Base-by-base conservation (phyloP, 345 rosid species). In the Lagerstroemia speciosa region DNA sequence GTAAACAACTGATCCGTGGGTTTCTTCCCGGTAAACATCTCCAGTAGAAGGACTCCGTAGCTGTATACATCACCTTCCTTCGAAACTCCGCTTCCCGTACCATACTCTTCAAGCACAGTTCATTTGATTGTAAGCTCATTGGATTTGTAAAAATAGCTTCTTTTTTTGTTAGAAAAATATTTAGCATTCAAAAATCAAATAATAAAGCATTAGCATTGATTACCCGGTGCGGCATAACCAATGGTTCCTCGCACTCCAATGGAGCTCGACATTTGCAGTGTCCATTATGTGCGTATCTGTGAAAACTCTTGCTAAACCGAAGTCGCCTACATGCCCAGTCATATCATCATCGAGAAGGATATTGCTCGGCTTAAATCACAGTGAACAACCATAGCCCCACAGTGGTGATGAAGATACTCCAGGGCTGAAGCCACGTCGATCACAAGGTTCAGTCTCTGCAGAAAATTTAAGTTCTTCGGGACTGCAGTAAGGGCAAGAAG, bases 301-400 rank as follows among this genome's bases (percentile, higher is more conserved):
- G 64, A 62, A 52, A 61, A 62, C 66, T 41, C 61, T 71, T 22
- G 72, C 75, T 26, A 67, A 46, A 37, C 78, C 62, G 3, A 75
- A 75, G 36, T 71, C 78, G 8, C 74, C 36, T 14, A 71, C 62
- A 63, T 67, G 68, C 32, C 48, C 72, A 61, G 20, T 67, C 74
- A 71, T 67, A 11, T 67, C 31, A 14, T 31, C 37, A 27, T 75
- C 74, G 0, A 75, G 26, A 6, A 75, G 75, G 52, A 75, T 26
- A 45, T 75, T 75, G 32, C 72, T 63, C 0, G 75, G 72, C 64
- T 75, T 71, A 2, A 75, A 46, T 79, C 79, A 73, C 79, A 70
- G 30, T 72, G 82, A 20, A 72, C 53, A 0, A 79, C 69, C 1
- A 68, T 40, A 2, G 68, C 68, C 3, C 64, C 63, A 14, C 75